Evolutionary conservation across 371 early-diverging fungal genomes (phyloP), one percentile per base, ranked within the genome.

Genomic region (Mucor racemosus): DNA sequence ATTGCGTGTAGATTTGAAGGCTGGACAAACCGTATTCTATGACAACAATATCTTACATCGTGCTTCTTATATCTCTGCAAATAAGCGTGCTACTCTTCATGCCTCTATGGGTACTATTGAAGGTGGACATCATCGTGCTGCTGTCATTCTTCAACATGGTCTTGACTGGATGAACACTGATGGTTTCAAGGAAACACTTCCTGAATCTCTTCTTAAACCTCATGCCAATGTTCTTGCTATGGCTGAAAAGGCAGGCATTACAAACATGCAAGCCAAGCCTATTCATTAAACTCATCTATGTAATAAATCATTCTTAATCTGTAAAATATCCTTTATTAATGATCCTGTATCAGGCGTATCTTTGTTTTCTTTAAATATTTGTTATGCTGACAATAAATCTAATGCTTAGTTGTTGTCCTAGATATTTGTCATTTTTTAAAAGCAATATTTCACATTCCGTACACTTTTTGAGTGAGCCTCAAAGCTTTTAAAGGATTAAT

Each of bases 21-120:
- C 86, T 14, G 86, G 86, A 35, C 84, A 86, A 69, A 86, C 86
- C 8, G 84, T 86, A 14, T 86, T 86, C 64, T 86, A 86, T 55
- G 82, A 86, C 64, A 86, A 82, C 61, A 86, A 86, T 64, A 83
- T 86, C 56, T 60, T 86, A 41, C 86, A 86, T 64, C 84, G 86
- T 33, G 86, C 84, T 58, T 72, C 78, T n/a, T 86, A 86, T 54
- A 65, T 70, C 41, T 71, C 65, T 11, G 60, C 75, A 19, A 67
- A 67, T 40, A 82, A 86, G 69, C 78, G 86, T 35, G 80, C 77
- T 21, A 86, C 86, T 9, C 68, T 86, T n/a, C 86, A 86, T 66
- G 86, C 79, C 35, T 82, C 78, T 44, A 82, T 86, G 78, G 86
- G 86, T 35, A 84, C 81, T n/a, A 82, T 81, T 44, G 76, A 72